phyloP scores from a whole-genome alignment of 2,329 filamentous ascomycete genomes.

The Cadophora sp. region DNA sequence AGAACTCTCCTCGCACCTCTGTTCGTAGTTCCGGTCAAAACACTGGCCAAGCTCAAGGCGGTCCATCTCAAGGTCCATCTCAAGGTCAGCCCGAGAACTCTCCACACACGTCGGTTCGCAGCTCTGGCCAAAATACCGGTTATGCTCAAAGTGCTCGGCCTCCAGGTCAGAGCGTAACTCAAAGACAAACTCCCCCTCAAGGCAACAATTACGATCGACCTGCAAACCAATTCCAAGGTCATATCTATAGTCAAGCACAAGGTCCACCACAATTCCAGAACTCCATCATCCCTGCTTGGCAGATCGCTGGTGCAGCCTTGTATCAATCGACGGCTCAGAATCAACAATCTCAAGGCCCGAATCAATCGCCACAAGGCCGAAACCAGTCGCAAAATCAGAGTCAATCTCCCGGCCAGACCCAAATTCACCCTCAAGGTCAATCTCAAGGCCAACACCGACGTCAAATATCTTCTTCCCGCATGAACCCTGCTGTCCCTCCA shows the following conservation, averaged over 20 bases:
- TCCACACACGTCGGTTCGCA: neutral
- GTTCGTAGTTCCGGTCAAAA: neutral
- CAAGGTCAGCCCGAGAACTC: neutral
- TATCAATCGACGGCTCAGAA: neutral
- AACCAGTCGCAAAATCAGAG: neutral
- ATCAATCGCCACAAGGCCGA: neutral
- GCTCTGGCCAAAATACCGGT: neutral
- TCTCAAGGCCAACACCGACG: neutral
- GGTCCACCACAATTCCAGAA: slow-evolving; percentile 1
- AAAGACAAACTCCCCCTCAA: slow-evolving; percentile 5
- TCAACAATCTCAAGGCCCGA: neutral
- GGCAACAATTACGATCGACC: neutral
- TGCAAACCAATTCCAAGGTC: neutral
- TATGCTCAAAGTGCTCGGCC: neutral
- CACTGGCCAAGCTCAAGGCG: neutral
- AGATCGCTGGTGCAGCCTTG: neutral
- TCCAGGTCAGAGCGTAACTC: neutral
- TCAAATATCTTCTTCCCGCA: slow-evolving; percentile 8
- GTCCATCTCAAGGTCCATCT: neutral
- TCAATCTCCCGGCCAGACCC: neutral
- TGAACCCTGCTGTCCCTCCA: slow-evolving; percentile 11
- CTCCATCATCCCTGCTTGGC: neutral
- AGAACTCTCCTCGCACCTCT: neutral
- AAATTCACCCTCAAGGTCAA: neutral
- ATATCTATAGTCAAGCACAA: neutral